These are phyloP conservation scores for Drosera capensis DNA, from an alignment of 148 eudicot species.

Conservation along the genomic window DNA sequence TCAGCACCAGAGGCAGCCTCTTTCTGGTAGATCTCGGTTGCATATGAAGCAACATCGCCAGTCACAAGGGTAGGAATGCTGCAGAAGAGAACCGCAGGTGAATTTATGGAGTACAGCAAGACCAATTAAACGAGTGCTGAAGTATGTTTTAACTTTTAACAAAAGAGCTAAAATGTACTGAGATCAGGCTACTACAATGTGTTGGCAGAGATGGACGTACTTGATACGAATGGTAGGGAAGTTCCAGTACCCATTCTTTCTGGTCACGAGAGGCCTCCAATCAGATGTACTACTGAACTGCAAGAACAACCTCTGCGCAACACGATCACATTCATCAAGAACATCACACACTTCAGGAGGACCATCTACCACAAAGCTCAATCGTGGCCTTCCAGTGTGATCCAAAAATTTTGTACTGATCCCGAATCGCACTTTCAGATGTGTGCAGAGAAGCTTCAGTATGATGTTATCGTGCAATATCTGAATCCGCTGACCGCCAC, in stretches of 20 bases:
- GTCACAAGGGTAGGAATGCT: slow-evolving; percentile 63
- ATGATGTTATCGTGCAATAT: slow-evolving; percentile 30
- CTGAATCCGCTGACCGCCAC: slow-evolving; percentile 37
- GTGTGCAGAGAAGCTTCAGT: slow-evolving; percentile 31
- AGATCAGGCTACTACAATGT: no score
- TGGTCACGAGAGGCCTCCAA: slow-evolving; percentile 55
- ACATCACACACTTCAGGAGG: slow-evolving; percentile 48
- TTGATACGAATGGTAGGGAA: slow-evolving; percentile 60
- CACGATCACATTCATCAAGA: slow-evolving; percentile 55
- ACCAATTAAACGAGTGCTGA: no score
- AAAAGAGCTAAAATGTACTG: background rate
- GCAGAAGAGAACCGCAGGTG: slow-evolving; percentile 13
- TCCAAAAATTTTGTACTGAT: slow-evolving; percentile 54
- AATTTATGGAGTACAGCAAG: background rate
- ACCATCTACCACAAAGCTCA: slow-evolving; percentile 76
- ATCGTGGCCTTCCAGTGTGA: slow-evolving; percentile 58
- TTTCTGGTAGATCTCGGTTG: slow-evolving; percentile 59
- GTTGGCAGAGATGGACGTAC: slow-evolving; percentile 44
- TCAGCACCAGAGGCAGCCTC: slow-evolving; percentile 31
- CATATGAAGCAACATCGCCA: slow-evolving; percentile 36
- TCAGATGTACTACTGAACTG: slow-evolving; percentile 68
- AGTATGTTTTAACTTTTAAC: no score
- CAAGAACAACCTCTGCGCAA: slow-evolving; percentile 29
- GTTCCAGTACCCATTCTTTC: slow-evolving; percentile 57
- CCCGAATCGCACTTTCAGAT: slow-evolving; percentile 60